Percentiles rank a stretch among this genome's conserved stretches.
Evolutionary conservation across 768 basidiomycete genomes (phyloP).

Genomic region (Mycena crocata): DNA sequence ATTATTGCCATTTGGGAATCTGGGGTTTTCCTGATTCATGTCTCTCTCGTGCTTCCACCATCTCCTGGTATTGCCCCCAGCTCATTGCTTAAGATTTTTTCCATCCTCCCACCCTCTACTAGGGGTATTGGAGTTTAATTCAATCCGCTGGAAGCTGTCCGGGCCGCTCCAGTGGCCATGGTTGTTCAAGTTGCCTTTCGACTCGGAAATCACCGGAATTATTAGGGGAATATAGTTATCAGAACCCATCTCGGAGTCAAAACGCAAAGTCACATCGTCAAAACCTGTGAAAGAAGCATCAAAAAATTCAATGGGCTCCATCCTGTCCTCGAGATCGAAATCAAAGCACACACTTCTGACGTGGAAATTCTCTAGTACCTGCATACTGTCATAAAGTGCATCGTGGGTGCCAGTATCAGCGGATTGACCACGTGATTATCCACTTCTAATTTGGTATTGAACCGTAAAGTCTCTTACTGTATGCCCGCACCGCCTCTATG

Average conservation of each 20-base stretch:
- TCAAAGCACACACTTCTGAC: not conserved
- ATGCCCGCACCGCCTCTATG: not conserved
- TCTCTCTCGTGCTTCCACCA: no score
- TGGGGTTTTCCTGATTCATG: no score
- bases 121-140: no score
- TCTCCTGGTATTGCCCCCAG: no score
- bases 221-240: no score
- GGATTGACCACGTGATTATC: not conserved
- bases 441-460: not conserved
- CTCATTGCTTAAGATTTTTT: no score
- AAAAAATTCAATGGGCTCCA: constrained; percentile 6
- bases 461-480: not conserved
- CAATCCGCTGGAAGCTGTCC: no score
- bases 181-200: no score
- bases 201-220: no score
- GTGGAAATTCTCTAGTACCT: not conserved
- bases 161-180: no score
- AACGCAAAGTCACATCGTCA: not conserved
- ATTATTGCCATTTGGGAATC: no score
- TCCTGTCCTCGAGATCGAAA: not conserved
- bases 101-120: no score
- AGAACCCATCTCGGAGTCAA: not conserved
- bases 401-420: not conserved
- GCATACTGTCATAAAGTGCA: not conserved
- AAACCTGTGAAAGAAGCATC: not conserved